Percentiles rank a stretch among this genome's conserved stretches.
phyloP scores from a whole-genome alignment of 2,329 filamentous ascomycete species.

The Chaetomium olivaceum region DNA sequence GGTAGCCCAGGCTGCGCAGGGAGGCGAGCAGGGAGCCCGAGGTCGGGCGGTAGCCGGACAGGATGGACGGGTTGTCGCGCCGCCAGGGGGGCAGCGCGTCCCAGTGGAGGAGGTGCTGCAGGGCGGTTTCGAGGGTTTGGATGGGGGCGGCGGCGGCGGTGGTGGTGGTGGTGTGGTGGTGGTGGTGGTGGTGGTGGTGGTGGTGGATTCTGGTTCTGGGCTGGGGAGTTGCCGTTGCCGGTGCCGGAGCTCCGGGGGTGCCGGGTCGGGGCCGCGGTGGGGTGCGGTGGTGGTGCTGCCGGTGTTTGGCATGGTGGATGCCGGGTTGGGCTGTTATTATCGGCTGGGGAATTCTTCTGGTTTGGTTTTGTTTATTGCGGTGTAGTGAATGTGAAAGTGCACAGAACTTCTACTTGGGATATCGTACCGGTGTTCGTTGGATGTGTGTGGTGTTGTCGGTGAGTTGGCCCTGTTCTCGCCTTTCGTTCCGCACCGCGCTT shows the following conservation, averaged over 20 bases:
- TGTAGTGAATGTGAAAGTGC: not conserved
- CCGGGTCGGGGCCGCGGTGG: not conserved
- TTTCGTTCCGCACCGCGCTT: not conserved
- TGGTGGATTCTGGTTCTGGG: not conserved
- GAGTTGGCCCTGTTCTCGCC: not conserved
- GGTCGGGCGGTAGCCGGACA: constrained; percentile 54
- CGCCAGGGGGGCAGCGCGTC: constrained; percentile 61
- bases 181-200: not conserved
- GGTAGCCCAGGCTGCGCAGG: constrained; percentile 50
- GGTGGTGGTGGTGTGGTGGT: not conserved
- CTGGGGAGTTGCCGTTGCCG: constrained; percentile 4
- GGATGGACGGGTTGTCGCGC: constrained; percentile 60
- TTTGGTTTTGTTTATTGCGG: not conserved
- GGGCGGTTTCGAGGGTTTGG: constrained; percentile 40
- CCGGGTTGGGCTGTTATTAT: not conserved
- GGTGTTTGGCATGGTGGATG: constrained; percentile 5
- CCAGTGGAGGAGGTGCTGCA: constrained; percentile 54
- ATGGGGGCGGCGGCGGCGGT: not conserved
- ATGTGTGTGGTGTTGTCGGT: not conserved
- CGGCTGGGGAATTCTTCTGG: not conserved
- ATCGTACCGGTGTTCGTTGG: not conserved
- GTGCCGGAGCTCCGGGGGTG: not conserved
- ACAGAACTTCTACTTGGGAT: not conserved
- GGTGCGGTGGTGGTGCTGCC: not conserved
- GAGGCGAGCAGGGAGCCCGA: constrained; percentile 51